Evolutionary conservation across 768 basidiomycete species (phyloP).

Genomic region (Termitomyces sp.): DNA sequence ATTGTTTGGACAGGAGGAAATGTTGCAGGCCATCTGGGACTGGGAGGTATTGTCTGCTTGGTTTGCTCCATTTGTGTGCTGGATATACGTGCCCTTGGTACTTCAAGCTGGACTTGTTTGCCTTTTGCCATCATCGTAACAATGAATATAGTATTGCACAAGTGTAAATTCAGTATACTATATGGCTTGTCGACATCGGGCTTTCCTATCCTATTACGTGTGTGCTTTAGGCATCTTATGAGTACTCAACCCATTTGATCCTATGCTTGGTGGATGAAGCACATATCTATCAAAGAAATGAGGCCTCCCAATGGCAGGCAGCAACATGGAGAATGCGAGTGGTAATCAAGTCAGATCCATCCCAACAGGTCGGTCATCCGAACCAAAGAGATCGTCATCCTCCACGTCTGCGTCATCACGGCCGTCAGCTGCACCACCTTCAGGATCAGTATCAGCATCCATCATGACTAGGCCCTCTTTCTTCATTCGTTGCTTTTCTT

Average conservation of each 20-base stretch:
- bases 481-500: constrained; percentile 68
- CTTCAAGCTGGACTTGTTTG: constrained; percentile 68
- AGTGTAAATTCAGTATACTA: too few species aligned
- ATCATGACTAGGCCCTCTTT: constrained; percentile 58
- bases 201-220: too few species aligned
- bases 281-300: too few species aligned
- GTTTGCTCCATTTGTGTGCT: constrained; percentile 80
- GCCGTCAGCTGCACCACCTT: constrained; percentile 32
- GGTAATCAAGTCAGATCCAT: constrained; percentile 34
- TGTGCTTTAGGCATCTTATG: too few species aligned
- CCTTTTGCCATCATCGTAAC: constrained; percentile 32
- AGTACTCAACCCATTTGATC: too few species aligned
- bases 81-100: constrained; percentile 75
- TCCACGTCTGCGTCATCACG: constrained; percentile 26
- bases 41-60: constrained; percentile 81
- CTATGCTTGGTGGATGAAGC: too few species aligned
- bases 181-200: too few species aligned
- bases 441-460: constrained; percentile 39
- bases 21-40: constrained; percentile 58
- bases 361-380: constrained; percentile 36
- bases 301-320: too few species aligned
- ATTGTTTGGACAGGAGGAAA: constrained; percentile 42
- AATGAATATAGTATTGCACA: too few species aligned
- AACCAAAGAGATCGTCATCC: constrained; percentile 46
- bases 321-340: neutral